phyloP scores from a whole-genome alignment of 2,329 filamentous ascomycete genomes.

The Hypoxylon sp. region DNA sequence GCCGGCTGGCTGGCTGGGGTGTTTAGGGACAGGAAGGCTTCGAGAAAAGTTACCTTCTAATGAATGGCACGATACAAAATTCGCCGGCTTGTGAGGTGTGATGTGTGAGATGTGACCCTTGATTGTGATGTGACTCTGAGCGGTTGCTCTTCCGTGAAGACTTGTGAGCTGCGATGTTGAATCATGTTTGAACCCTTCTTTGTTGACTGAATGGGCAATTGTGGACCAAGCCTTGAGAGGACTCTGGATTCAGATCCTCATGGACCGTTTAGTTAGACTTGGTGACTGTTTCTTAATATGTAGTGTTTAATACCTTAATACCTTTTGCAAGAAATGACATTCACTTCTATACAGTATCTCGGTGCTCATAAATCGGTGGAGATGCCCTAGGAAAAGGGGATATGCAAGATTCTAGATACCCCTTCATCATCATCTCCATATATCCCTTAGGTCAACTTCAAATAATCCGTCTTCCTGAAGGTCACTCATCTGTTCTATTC shows the following conservation, averaged over 20 bases:
- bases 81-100: background rate
- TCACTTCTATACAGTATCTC: background rate
- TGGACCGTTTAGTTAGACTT: too few relatives aligned
- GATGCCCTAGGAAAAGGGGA: background rate
- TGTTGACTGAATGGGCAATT: too few relatives aligned
- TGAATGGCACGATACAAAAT: conserved; percentile 15
- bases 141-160: background rate
- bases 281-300: background rate
- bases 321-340: background rate
- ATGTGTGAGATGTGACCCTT: background rate
- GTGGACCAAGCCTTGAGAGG: too few relatives aligned
- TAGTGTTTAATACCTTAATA: background rate
- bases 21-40: background rate
- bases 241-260: too few relatives aligned
- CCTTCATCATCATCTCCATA: too few relatives aligned
- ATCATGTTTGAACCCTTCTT: background rate
- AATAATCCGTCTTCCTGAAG: too few relatives aligned
- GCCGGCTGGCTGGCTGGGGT: background rate
- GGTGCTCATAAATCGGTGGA: background rate
- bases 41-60: background rate
- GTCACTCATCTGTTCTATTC: too few relatives aligned
- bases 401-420: background rate
- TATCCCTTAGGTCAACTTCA: too few relatives aligned
- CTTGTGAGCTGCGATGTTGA: background rate
- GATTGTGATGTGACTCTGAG: background rate